phyloP scores from a whole-genome alignment of 257 asterid species.

The Nyctanthes arbortristis region DNA sequence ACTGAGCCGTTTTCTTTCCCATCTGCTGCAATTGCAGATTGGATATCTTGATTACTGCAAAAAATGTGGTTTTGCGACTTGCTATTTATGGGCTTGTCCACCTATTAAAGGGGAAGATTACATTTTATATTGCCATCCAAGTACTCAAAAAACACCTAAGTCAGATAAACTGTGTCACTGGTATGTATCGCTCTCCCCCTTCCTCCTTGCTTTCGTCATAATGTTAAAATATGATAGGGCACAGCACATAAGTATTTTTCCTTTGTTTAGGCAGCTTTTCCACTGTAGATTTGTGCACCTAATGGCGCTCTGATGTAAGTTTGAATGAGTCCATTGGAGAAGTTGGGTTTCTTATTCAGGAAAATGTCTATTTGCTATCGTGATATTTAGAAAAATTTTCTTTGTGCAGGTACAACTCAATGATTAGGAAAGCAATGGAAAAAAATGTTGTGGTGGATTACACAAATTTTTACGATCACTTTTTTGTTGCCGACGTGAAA shows the following conservation, averaged over 20 bases:
- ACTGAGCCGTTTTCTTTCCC: conserved; percentile 1
- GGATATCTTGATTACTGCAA: conserved; percentile 88
- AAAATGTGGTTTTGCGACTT: conserved; percentile 59
- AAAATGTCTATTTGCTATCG: neutral
- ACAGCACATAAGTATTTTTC: neutral
- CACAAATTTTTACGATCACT: conserved; percentile 58
- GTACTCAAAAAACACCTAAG: conserved; percentile 63
- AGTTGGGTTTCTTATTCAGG: neutral
- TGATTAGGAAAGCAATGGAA: conserved; percentile 57
- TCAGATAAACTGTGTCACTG: conserved; percentile 59
- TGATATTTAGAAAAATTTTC: conserved; percentile 6
- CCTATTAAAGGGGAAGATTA: conserved; percentile 73
- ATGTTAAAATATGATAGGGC: neutral
- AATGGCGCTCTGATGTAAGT: neutral
- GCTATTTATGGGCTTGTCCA: conserved; percentile 89
- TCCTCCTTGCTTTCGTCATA: neutral
- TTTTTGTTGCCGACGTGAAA: conserved; percentile 50
- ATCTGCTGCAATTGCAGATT: conserved; percentile 40
- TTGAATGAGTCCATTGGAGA: neutral
- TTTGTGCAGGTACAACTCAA: conserved; percentile 62
- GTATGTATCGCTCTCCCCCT: conserved; percentile 32
- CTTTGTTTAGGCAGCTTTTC: conserved; percentile 3
- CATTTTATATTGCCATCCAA: conserved; percentile 79
- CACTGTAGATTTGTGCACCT: conserved; percentile 3
- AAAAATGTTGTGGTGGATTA: conserved; percentile 55